Evolutionary conservation across 768 basidiomycete species (phyloP).

Genomic region (Pleurotus tuoliensis): DNA sequence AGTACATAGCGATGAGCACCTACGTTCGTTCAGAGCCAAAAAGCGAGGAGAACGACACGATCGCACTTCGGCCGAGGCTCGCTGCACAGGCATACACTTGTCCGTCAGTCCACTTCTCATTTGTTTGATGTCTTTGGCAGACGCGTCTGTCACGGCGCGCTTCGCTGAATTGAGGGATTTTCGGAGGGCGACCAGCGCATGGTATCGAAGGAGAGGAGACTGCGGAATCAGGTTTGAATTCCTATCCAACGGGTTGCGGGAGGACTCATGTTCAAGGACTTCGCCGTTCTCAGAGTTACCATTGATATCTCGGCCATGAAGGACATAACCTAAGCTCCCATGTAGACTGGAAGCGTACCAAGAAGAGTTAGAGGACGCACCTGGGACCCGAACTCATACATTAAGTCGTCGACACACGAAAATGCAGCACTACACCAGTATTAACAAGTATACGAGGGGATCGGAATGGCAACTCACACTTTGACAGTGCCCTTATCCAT

Average conservation of each 20-base stretch:
- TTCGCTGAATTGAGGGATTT: conserved; percentile 80
- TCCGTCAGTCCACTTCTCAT: conserved; percentile 73
- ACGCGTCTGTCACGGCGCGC: conserved; percentile 76
- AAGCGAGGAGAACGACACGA: neutral
- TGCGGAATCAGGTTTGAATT: conserved; percentile 24
- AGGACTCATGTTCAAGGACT: conserved; percentile 57
- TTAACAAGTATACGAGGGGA: neutral
- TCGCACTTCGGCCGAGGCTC: conserved; percentile 73
- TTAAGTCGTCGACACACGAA: conserved; percentile 85
- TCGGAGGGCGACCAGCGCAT: conserved; percentile 72
- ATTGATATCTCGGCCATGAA: conserved; percentile 83
- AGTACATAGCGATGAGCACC: conserved; percentile 53
- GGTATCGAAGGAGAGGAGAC: conserved; percentile 79
- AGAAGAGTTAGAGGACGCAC: conserved; percentile 36
- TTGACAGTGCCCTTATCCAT: conserved; percentile 58
- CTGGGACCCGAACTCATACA: conserved; percentile 80
- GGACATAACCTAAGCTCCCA: conserved; percentile 76
- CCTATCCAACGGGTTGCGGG: neutral
- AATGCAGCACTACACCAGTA: conserved; percentile 63
- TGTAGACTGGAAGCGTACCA: neutral
- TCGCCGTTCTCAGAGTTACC: conserved; percentile 63
- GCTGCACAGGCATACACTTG: conserved; percentile 81
- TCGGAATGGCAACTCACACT: conserved; percentile 45
- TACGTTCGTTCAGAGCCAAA: conserved; percentile 13
- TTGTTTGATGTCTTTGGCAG: conserved; percentile 79